Percentiles rank a stretch among this genome's conserved stretches.
Conservation (phyloP, 495 filamentous ascomycete genomes). For the Viridothelium virens region DNA sequence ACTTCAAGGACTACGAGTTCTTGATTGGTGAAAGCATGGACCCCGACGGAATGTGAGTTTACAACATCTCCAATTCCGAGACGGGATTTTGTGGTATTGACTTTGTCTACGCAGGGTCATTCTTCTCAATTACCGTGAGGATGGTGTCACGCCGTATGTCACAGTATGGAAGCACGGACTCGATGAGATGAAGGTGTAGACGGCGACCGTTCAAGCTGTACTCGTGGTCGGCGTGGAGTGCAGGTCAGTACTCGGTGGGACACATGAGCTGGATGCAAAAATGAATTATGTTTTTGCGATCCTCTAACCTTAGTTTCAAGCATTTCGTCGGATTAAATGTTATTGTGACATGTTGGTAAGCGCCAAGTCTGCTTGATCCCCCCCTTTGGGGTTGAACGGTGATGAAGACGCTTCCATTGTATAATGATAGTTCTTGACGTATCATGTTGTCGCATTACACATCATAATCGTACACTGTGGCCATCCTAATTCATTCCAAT, state of each 20-base stretch:
- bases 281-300: background rate
- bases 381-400: background rate
- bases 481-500: background rate
- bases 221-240: background rate
- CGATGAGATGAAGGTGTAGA: slow-evolving; percentile 80
- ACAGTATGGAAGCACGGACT: slow-evolving; percentile 95
- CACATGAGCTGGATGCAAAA: background rate
- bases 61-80: slow-evolving; percentile 6
- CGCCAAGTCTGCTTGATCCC: background rate
- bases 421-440: background rate
- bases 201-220: slow-evolving; percentile 20
- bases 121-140: slow-evolving; percentile 94
- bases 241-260: background rate
- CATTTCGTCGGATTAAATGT: background rate
- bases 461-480: background rate
- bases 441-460: background rate
- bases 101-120: slow-evolving; percentile 56
- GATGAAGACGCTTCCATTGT: too few relatives aligned
- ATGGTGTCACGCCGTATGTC: slow-evolving; percentile 83
- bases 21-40: slow-evolving; percentile 87
- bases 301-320: background rate
- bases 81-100: slow-evolving; percentile 1
- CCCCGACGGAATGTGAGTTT: slow-evolving; percentile 75
- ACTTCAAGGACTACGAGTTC: slow-evolving; percentile 94
- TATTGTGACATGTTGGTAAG: background rate